These are phyloP conservation scores for Wickerhamiella vanderwaltii DNA, from an alignment of 805 yeast species.

Conservation along the genomic window DNA sequence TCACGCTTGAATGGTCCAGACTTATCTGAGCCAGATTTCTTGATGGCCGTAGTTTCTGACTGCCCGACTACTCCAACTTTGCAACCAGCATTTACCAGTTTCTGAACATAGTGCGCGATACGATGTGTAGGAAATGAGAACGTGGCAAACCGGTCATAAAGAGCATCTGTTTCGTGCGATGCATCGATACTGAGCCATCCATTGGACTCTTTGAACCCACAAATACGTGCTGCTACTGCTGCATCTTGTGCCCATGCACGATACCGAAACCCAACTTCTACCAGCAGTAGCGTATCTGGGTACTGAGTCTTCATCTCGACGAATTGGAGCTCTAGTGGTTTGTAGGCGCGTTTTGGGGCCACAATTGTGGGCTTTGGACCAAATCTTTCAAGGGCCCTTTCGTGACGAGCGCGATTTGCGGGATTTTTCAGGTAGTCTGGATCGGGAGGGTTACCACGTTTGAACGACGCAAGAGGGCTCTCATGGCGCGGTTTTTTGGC, in stretches of 20 bases:
- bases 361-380: slow-evolving; percentile 6
- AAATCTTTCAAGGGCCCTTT: neutral
- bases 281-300: slow-evolving; percentile 57
- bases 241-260: slow-evolving; percentile 85
- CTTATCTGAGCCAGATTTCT: slow-evolving; percentile 41
- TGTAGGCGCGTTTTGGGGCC: slow-evolving; percentile 21
- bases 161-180: slow-evolving; percentile 37
- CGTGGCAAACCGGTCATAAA: slow-evolving; percentile 56
- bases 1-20: slow-evolving; percentile 52
- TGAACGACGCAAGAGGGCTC: neutral
- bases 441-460: slow-evolving; percentile 3
- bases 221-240: slow-evolving; percentile 44
- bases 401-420: slow-evolving; percentile 3
- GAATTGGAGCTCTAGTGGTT: slow-evolving; percentile 76
- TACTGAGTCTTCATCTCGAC: slow-evolving; percentile 49
- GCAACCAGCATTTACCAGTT: slow-evolving; percentile 56
- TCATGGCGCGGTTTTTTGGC: slow-evolving; percentile 1
- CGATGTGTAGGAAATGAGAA: slow-evolving; percentile 75
- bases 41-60: slow-evolving; percentile 65
- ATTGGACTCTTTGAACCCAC: slow-evolving; percentile 46
- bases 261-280: slow-evolving; percentile 88
- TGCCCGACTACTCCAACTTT: slow-evolving; percentile 86
- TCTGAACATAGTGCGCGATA: slow-evolving; percentile 61
- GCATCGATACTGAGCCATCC: slow-evolving; percentile 50
- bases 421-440: slow-evolving; percentile 7